Evolutionary conservation across 2,329 filamentous ascomycete species (phyloP), one percentile per base, ranked within the genome.

Genomic region (Aureobasidium mangrovei): DNA sequence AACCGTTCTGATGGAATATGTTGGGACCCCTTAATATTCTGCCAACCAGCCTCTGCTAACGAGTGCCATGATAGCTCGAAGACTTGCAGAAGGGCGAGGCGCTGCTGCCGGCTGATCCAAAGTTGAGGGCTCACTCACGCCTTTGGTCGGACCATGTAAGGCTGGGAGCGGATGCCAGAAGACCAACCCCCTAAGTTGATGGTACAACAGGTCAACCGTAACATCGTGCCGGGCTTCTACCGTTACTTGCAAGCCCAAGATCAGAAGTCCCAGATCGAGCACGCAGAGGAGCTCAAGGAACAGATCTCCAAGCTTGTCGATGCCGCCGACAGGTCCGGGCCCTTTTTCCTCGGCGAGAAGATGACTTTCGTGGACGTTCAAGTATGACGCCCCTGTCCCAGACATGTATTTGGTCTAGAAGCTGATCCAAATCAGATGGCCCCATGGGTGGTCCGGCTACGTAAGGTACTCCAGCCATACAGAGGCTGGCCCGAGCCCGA

Each of bases 1-100:
- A 62, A 81, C 81, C 1, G 84, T 94, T 3, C 78, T 95, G 62
- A 77, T 95, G 67, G 89, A 95, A 84, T 94, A 94, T 69, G 83
- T 87, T 71, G 39, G 35, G 41, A 36, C 12, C 9, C 44, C 40
- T 18, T 28, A 7, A 31, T 35, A 10, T 29, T 3, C 45, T 27
- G 26, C 2, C 5, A 39, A 10, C 2, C 27, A 38, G 5, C 35
- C n/a, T 28, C 9, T 24, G 32, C 45, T 48, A 26, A 48, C 29
- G 7, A 28, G 9, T 6, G 24, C 26, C 9, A 27, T 29, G 12
- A 24, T 48, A 51, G 46, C 77, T 93, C 35, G 89, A 94, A 64
- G 90, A 95, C 62, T 70, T 88, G 29, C 74, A 80, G 32, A 67
- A 75, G 28, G 80, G 80, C 1, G 72, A 77, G 4, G 69, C 80